phyloP scores from a whole-genome alignment of 2,329 filamentous ascomycete genomes.

The Cytospora paraplurivora region DNA sequence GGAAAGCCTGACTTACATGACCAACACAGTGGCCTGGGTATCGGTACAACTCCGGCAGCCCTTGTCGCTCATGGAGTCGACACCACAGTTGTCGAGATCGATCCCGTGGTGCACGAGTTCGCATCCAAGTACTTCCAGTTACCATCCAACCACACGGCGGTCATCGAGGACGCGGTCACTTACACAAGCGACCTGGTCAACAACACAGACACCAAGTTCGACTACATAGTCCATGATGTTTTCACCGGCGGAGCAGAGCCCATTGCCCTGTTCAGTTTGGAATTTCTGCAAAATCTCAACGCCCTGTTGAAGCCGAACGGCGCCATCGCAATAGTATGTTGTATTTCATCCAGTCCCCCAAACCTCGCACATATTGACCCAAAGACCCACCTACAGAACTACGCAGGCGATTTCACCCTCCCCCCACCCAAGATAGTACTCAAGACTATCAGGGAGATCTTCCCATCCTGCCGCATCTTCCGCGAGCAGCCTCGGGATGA shows the following conservation, averaged over 20 bases:
- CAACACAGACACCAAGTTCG: slow-evolving; percentile 57
- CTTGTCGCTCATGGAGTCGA: slow-evolving; percentile 85
- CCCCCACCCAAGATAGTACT: slow-evolving; percentile 77
- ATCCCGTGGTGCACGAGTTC: slow-evolving; percentile 84
- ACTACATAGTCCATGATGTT: slow-evolving; percentile 97
- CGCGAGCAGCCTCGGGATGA: slow-evolving; percentile 68
- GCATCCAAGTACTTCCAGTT: slow-evolving; percentile 82
- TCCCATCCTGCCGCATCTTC: slow-evolving; percentile 89
- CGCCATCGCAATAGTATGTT: slow-evolving; percentile 80
- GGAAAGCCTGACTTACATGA: slow-evolving; percentile 27
- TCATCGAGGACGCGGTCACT: slow-evolving; percentile 79
- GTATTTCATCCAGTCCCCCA: not conserved
- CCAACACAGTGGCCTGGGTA: slow-evolving; percentile 74
- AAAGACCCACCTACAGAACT: slow-evolving; percentile 64
- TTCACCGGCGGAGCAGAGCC: slow-evolving; percentile 97
- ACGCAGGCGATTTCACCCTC: slow-evolving; percentile 82
- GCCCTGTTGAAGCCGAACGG: slow-evolving; percentile 75
- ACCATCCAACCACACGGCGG: slow-evolving; percentile 73
- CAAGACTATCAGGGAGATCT: slow-evolving; percentile 78
- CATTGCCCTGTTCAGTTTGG: slow-evolving; percentile 79
- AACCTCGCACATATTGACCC: slow-evolving; percentile 3
- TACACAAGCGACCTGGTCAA: slow-evolving; percentile 57
- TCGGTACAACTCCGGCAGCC: slow-evolving; percentile 87
- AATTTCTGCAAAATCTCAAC: slow-evolving; percentile 75
- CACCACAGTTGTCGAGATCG: slow-evolving; percentile 93